These are phyloP conservation scores for Cercospora citrullina DNA, from an alignment of 2,329 filamentous ascomycete species.

Conservation along the genomic window DNA sequence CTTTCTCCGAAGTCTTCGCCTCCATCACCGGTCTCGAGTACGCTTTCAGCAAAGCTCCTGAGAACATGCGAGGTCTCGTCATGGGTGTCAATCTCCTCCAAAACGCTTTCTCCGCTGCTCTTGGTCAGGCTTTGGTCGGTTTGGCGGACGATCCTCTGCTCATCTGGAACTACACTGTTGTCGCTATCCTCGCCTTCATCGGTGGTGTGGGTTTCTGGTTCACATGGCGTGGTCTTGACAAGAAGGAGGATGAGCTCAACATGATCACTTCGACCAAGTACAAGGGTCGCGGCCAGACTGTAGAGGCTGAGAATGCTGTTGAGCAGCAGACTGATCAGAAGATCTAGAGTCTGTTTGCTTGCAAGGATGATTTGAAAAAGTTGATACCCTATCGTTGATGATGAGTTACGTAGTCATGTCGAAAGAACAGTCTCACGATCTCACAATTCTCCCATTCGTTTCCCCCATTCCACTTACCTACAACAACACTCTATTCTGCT, in stretches of 20 bases:
- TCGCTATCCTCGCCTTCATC: conserved; percentile 62
- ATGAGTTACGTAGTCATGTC: neutral
- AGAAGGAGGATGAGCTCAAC: conserved; percentile 68
- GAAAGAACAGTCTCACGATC: neutral
- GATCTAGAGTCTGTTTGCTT: neutral
- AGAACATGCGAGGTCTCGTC: conserved; percentile 51
- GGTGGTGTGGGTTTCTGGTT: conserved; percentile 69
- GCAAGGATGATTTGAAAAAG: neutral
- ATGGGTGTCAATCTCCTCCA: conserved; percentile 59
- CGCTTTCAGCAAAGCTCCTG: conserved; percentile 49
- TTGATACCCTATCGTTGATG: neutral
- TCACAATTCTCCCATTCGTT: no score
- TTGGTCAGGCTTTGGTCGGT: conserved; percentile 63
- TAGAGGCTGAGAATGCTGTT: neutral
- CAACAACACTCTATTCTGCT: no score
- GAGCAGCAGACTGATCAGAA: neutral
- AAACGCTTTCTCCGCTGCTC: conserved; percentile 58
- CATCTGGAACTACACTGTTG: conserved; percentile 66
- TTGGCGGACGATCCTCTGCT: conserved; percentile 63
- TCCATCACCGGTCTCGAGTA: conserved; percentile 49
- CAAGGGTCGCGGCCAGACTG: conserved; percentile 24
- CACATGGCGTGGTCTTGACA: conserved; percentile 65
- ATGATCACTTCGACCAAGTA: conserved; percentile 48
- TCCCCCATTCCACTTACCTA: no score
- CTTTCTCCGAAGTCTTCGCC: conserved; percentile 48